Base-by-base conservation (phyloP, 192 early-diverging fungal species). In the Coemansia sp. region DNA sequence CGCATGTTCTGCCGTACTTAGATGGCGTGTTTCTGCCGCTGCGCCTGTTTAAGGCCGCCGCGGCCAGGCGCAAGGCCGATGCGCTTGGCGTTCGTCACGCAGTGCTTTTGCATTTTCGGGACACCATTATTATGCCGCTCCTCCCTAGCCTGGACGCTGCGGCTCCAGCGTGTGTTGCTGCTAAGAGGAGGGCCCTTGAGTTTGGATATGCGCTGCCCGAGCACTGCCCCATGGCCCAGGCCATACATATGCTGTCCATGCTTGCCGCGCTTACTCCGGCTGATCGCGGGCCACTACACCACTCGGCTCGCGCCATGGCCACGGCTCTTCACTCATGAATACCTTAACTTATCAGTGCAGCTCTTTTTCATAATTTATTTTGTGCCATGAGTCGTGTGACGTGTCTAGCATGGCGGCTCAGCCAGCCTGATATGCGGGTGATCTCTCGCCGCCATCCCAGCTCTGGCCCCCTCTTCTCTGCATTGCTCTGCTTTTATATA, bases 11-110 rank as follows among this genome's bases (percentile, higher is more conserved):
- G 33, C 94, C 94, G 62, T 93, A 91, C 59, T 79, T 95, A 59
- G 90, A 95, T 65, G 94, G 88, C 3, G 92, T 93, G 20, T 94
- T 95, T 69, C 78, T 94, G 3, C 94, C 94, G 9, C 62, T 93
- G 11, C 76, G 59, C 40, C 63, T 69, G 55, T 81, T 71, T 21
- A 40, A 24, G 23, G 42, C 24, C 33, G 11, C 35, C 10, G 33
- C 57, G 9, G 33, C 57, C 24, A 50, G 31, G 57, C 56, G 43
- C 14, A 28, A 13, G 18, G 35, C 40, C 24, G 50, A 31, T 55
- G 24, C 46, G 9, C n/a, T 9, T 50, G 55, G 59, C 37, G 67
- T 80, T 26, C 62, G 77, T 4, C 50, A 35, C n/a, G 66, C 63
- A 14, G 66, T 75, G 37, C 36, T 81, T 23, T n/a, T 51, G 60